Base-by-base conservation (phyloP, 139 green algal genomes). In the Chlorella sp. region DNA sequence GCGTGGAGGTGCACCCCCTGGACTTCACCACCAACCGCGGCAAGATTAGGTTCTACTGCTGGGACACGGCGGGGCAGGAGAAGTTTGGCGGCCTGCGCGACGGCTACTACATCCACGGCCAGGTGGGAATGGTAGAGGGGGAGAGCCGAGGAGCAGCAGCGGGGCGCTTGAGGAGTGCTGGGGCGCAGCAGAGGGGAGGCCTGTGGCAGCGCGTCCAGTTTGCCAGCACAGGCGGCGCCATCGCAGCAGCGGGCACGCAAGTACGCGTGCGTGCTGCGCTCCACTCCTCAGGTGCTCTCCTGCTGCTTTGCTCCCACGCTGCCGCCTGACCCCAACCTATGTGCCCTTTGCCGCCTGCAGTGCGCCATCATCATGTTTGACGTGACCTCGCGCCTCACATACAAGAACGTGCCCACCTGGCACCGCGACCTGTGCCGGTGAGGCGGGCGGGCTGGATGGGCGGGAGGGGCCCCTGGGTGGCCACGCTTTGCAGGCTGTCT, bases 301-400 rank as follows among this genome's bases (percentile, higher is more conserved):
- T n/a, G n/a, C n/a, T n/a, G n/a, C n/a, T n/a, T 51, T 51, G 44
- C 44, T 21, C 51, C 3, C 11, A 21, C 13, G 51, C 51, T 18
- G 13, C 63, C 63, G 13, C 18, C 63, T 69, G 63, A 36, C 26
- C 25, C 63, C 4, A 16, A 0, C 63, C 30, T 18, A 6, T 28
- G n/a, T 32, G n/a, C 63, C 26, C 25, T 34, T 0, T 18, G 4
- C 63, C 25, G 28, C 63, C 63, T 96, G 96, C 96, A 99, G 90
- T 99, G 98, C 89, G 98, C 97, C 26, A 99, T 99, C 94, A 99
- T 99, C 92, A 99, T 99, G 97, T 99, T 99, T 92, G 98, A 99
- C 89, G 98, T 99, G n/a, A 99, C 98, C 4, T 98, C 95, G 23
- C 94, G 98, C 44, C 92, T 99, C 63, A 99, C 98, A 44, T 99